Evolutionary conservation across 2,329 filamentous ascomycete genomes (phyloP).

Genomic region (Neonectria ditissima): DNA sequence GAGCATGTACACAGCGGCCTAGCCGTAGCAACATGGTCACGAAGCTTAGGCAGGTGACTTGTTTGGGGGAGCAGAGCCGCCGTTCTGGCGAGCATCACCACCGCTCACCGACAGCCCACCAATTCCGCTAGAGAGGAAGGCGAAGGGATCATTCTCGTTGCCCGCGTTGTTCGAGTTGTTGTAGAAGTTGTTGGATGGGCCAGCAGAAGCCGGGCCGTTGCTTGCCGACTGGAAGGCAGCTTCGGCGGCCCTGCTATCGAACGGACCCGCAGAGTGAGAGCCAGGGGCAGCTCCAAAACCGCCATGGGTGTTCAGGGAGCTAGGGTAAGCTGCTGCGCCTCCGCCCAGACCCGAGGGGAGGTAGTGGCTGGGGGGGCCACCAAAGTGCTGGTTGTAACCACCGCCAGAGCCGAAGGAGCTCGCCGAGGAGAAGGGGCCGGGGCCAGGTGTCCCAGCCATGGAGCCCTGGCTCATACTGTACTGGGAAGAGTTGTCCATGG

Average conservation of each 20-base stretch:
- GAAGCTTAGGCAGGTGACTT: conserved; percentile 68
- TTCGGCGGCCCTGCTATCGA: conserved; percentile 93
- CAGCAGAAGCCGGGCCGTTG: conserved; percentile 82
- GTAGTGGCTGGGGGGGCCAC: conserved; percentile 88
- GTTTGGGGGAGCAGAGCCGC: conserved; percentile 65
- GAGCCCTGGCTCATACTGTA: conserved; percentile 89
- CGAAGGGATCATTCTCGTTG: conserved; percentile 80
- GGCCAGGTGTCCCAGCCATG: conserved; percentile 86
- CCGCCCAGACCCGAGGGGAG: conserved; percentile 84
- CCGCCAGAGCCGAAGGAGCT: conserved; percentile 75
- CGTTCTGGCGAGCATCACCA: conserved; percentile 72
- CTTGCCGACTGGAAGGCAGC: conserved; percentile 92
- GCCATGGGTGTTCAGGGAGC: conserved; percentile 80
- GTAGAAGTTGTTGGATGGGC: conserved; percentile 69
- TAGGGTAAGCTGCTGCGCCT: conserved; percentile 78
- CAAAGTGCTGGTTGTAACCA: conserved; percentile 83
- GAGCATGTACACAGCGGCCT: conserved; percentile 44
- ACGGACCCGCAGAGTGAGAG: conserved; percentile 85
- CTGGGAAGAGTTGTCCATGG: conserved; percentile 86
- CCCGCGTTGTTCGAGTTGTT: conserved; percentile 71
- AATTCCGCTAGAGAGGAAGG: conserved; percentile 81
- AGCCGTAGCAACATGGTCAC: conserved; percentile 34
- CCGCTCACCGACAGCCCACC: conserved; percentile 78
- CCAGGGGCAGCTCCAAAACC: conserved; percentile 78
- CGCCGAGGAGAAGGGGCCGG: conserved; percentile 78